phyloP scores from a whole-genome alignment of 495 filamentous ascomycete species.

The Chaetomidium leptoderma region DNA sequence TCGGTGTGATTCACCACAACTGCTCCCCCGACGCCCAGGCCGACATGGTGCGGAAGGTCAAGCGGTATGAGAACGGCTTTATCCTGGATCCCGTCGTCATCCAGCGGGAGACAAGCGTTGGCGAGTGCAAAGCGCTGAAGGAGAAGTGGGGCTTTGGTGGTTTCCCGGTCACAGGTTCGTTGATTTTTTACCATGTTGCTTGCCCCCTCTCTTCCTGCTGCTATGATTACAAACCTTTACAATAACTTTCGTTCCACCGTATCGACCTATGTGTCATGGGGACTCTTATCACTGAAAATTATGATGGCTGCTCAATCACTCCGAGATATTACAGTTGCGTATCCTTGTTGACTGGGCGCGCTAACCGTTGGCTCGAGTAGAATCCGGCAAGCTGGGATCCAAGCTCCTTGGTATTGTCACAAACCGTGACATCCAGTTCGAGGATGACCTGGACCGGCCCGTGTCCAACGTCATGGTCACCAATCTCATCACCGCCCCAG shows the following conservation, averaged over 20 bases:
- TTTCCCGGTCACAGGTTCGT: slow-evolving; percentile 97
- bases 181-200: slow-evolving; percentile 16
- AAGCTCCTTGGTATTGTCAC: slow-evolving; percentile 97
- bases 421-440: slow-evolving; percentile 95
- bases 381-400: slow-evolving; percentile 85
- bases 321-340: slow-evolving; percentile 12
- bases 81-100: slow-evolving; percentile 95
- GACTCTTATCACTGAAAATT: slow-evolving; percentile 52
- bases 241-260: slow-evolving; percentile 99
- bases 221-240: slow-evolving; percentile 66
- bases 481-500: slow-evolving; percentile 84
- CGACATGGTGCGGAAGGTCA: slow-evolving; percentile 98
- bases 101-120: slow-evolving; percentile 78
- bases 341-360: slow-evolving; percentile 19
- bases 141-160: slow-evolving; percentile 98
- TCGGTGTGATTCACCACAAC: slow-evolving; percentile 99
- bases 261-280: slow-evolving; percentile 82
- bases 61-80: slow-evolving; percentile 99
- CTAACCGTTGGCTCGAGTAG: slow-evolving; percentile 48
- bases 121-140: slow-evolving; percentile 86
- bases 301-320: slow-evolving; percentile 34
- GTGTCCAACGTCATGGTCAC: slow-evolving; percentile 92
- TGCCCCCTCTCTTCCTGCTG: slow-evolving; percentile 27
- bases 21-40: slow-evolving; percentile 92
- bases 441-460: slow-evolving; percentile 64